Conservation (phyloP, 2,329 filamentous ascomycete genomes). For the Calonectria henricotiae region DNA sequence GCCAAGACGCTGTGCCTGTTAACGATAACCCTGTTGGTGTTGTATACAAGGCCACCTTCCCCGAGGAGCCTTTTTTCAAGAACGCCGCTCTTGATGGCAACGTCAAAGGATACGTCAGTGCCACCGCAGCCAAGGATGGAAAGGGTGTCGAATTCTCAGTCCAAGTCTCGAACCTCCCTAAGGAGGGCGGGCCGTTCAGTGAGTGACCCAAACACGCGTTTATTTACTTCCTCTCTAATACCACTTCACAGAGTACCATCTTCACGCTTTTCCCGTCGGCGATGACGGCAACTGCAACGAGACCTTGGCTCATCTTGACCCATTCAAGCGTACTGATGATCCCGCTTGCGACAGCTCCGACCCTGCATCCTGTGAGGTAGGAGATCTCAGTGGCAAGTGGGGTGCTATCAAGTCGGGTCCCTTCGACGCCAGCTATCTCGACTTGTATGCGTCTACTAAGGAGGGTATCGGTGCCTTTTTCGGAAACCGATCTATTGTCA, state of each 20-base stretch:
- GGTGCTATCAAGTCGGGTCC: conserved; percentile 72
- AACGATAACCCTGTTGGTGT: conserved; percentile 71
- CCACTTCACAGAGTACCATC: conserved; percentile 75
- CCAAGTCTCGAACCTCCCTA: conserved; percentile 73
- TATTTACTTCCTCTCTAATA: conserved; percentile 21
- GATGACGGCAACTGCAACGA: conserved; percentile 79
- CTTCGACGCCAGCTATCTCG: conserved; percentile 68
- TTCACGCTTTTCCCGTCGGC: conserved; percentile 78
- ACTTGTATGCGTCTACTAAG: conserved; percentile 72
- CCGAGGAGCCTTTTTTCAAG: conserved; percentile 68
- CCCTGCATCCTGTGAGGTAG: conserved; percentile 81
- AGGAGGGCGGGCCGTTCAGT: conserved; percentile 74
- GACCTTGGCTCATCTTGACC: conserved; percentile 80
- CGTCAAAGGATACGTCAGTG: conserved; percentile 69
- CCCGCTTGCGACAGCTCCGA: conserved; percentile 72
- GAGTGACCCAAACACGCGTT: conserved; percentile 53
- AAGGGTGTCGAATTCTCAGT: conserved; percentile 72
- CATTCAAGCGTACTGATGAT: conserved; percentile 76
- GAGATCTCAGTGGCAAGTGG: conserved; percentile 84
- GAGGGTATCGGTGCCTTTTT: conserved; percentile 72
- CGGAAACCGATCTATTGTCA: conserved; percentile 76
- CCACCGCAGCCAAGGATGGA: conserved; percentile 64
- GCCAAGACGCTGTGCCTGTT: conserved; percentile 67
- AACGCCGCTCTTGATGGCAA: conserved; percentile 66
- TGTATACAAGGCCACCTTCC: conserved; percentile 72